Percentiles rank a stretch among this genome's conserved stretches.
phyloP scores from a whole-genome alignment of 1,139 yeast genomes.

The Saccharomycopsis phalli region DNA sequence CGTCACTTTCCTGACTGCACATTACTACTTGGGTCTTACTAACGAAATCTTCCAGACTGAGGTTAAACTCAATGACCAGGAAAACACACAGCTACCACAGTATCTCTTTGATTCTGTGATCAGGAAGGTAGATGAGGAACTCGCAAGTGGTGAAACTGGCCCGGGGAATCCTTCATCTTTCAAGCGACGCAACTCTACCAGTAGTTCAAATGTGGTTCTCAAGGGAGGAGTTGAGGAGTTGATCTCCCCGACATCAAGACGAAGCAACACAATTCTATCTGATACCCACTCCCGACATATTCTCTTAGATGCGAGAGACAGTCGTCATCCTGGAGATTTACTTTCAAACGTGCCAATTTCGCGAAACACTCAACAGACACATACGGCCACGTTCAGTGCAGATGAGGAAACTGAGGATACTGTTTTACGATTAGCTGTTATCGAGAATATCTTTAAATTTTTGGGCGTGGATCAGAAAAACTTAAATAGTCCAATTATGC shows the following conservation, averaged over 20 bases:
- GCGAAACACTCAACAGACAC: conserved; percentile 27
- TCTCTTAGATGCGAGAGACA: conserved; percentile 48
- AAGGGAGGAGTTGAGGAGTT: not conserved
- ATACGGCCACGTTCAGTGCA: conserved; percentile 41
- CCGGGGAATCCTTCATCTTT: conserved; percentile 4
- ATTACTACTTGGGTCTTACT: conserved; percentile 77
- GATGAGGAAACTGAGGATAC: conserved; percentile 75
- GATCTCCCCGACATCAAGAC: not conserved
- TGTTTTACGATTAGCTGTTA: conserved; percentile 57
- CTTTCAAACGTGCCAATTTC: conserved; percentile 75
- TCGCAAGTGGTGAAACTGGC: conserved; percentile 10
- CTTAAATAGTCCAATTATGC: conserved; percentile 21
- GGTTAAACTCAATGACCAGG: conserved; percentile 46
- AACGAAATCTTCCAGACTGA: conserved; percentile 77
- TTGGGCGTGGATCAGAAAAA: conserved; percentile 55
- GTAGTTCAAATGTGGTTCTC: not conserved
- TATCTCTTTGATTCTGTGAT: conserved; percentile 40
- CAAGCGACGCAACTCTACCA: conserved; percentile 1
- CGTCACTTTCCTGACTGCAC: conserved; percentile 87
- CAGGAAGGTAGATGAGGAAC: conserved; percentile 31
- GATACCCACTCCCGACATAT: conserved; percentile 50
- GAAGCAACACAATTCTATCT: not conserved
- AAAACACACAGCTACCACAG: conserved; percentile 45
- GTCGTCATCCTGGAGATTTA: conserved; percentile 75
- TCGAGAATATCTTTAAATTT: conserved; percentile 65